Percentiles rank a stretch among this genome's conserved stretches.
These are phyloP conservation scores for Aspergillus eucalypticola DNA, from an alignment of 2,329 filamentous ascomycete species.

Conservation along the genomic window DNA sequence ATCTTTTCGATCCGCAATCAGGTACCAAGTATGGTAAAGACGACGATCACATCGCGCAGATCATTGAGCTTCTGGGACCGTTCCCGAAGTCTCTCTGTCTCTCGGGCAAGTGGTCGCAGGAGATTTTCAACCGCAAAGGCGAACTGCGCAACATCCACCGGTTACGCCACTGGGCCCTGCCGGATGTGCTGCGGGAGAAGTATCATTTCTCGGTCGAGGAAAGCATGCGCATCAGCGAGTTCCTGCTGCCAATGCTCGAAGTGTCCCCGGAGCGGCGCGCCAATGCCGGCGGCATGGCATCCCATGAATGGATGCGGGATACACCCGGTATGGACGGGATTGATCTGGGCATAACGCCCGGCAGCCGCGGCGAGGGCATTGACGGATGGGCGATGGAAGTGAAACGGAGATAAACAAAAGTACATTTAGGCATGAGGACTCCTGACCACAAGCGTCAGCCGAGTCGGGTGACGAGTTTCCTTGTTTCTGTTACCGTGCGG, in stretches of 20 bases:
- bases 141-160: slow-evolving; percentile 97
- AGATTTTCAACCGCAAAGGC: slow-evolving; percentile 97
- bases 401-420: slow-evolving; percentile 65
- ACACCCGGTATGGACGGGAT: slow-evolving; percentile 85
- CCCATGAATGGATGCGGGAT: slow-evolving; percentile 77
- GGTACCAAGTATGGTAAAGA: slow-evolving; percentile 99
- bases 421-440: slow-evolving; percentile 8
- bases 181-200: slow-evolving; percentile 91
- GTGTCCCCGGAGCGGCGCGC: slow-evolving; percentile 83
- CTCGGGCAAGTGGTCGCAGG: slow-evolving; percentile 94
- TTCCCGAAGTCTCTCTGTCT: slow-evolving; percentile 92
- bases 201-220: slow-evolving; percentile 92
- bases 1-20: slow-evolving; percentile 96
- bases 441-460: slow-evolving; percentile 18
- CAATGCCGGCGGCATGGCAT: slow-evolving; percentile 93
- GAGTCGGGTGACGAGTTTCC: slow-evolving; percentile 31
- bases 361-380: slow-evolving; percentile 85
- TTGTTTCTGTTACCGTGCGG: slow-evolving; percentile 23
- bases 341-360: slow-evolving; percentile 73
- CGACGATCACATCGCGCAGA: slow-evolving; percentile 98
- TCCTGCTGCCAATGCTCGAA: slow-evolving; percentile 88
- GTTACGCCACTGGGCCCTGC: slow-evolving; percentile 90
- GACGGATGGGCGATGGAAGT: slow-evolving; percentile 91
- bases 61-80: slow-evolving; percentile 91
- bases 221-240: slow-evolving; percentile 73